These are phyloP conservation scores for Pseudogymnoascus sp. DNA, from an alignment of 2,329 filamentous ascomycete species.

Conservation along the genomic window DNA sequence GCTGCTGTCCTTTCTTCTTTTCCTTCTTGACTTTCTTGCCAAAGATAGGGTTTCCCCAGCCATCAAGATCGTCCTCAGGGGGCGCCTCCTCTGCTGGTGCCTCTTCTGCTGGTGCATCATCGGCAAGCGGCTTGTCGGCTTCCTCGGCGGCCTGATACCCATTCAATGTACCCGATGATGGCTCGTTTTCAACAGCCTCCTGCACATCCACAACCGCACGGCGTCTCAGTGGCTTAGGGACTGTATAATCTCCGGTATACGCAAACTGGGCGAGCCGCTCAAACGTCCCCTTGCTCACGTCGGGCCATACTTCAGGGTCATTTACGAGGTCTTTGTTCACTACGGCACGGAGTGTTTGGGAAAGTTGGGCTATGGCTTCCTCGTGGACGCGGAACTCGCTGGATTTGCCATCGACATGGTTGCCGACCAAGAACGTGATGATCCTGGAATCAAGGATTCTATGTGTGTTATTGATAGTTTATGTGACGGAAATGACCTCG, in stretches of 20 bases:
- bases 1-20: too few species aligned
- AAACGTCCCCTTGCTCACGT: conserved; percentile 18
- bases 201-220: neutral
- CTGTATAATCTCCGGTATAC: conserved; percentile 19
- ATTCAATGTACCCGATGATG: neutral
- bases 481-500: neutral
- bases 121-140: neutral
- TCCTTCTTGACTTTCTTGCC: too few species aligned
- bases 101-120: neutral
- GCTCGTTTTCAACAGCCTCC: neutral
- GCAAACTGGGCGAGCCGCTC: conserved; percentile 19
- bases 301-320: conserved; percentile 13
- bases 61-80: too few species aligned
- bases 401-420: conserved; percentile 13
- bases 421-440: conserved; percentile 19
- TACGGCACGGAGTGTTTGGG: conserved; percentile 12
- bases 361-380: conserved; percentile 18
- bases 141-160: neutral
- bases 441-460: conserved; percentile 18
- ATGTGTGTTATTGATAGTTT: neutral
- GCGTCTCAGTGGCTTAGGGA: conserved; percentile 12
- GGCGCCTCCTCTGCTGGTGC: neutral
- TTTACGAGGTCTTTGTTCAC: conserved; percentile 11
- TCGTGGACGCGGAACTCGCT: conserved; percentile 17
- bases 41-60: too few species aligned